A percentile compares a stretch with the other conserved stretches of the same genome.
Evolutionary conservation across 306 rosid genomes (phyloP).

Genomic region (Rosa persica): DNA sequence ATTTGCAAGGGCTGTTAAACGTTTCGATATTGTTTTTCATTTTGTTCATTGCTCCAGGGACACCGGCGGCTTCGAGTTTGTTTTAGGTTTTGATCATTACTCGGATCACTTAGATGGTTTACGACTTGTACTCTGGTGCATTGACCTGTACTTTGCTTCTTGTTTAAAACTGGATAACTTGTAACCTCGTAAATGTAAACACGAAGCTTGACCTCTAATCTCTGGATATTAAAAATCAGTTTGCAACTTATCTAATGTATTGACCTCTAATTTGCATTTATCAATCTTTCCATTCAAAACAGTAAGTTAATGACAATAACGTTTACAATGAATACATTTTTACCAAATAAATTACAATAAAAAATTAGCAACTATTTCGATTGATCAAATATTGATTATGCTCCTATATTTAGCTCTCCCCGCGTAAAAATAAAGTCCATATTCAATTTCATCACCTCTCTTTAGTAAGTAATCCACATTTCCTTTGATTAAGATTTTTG

Average conservation of each 20-base stretch:
- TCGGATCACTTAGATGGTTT: neutral
- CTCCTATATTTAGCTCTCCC: neutral
- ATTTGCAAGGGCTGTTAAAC: neutral
- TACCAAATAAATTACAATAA: neutral
- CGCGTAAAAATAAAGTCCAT: neutral
- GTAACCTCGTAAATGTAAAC: neutral
- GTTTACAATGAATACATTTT: neutral
- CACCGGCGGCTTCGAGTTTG: neutral
- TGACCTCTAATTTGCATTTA: neutral
- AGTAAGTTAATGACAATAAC: neutral
- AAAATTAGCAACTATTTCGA: neutral
- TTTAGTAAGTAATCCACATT: neutral
- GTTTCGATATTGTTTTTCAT: neutral
- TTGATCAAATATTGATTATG: neutral
- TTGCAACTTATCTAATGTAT: neutral
- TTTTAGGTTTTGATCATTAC: neutral
- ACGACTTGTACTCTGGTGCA: neutral
- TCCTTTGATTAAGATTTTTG: neutral
- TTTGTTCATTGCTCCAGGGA: neutral
- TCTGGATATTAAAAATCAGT: neutral
- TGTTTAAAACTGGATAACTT: neutral
- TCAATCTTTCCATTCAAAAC: neutral
- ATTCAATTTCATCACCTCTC: neutral
- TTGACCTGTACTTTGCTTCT: neutral
- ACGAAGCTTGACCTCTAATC: neutral